These are phyloP conservation scores for Arabidopsis arenosa DNA, from an alignment of 345 rosid genomes.

Conservation along the genomic window DNA sequence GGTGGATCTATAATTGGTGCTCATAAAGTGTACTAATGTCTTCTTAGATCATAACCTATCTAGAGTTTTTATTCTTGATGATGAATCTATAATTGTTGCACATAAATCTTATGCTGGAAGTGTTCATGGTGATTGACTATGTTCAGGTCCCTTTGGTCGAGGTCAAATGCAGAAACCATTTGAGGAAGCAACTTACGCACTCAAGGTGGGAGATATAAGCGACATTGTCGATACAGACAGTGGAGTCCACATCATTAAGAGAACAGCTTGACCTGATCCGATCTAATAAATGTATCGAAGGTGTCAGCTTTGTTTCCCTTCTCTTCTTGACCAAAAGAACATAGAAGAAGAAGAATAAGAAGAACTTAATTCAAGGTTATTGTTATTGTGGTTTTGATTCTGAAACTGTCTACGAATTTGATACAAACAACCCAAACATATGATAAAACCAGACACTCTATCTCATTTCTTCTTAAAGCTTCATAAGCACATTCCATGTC, in stretches of 20 bases:
- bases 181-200: constrained; percentile 80
- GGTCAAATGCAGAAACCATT: constrained; percentile 99
- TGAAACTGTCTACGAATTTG: constrained; percentile 31
- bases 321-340: constrained; percentile 28
- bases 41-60: neutral
- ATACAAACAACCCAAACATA: constrained; percentile 24
- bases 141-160: constrained; percentile 77
- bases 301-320: constrained; percentile 2
- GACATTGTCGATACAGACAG: constrained; percentile 92
- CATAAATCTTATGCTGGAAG: neutral
- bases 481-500: constrained; percentile 6
- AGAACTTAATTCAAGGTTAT: neutral
- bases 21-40: neutral
- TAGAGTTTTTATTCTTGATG: constrained; percentile 6
- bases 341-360: constrained; percentile 18
- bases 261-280: constrained; percentile 60
- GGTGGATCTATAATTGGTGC: neutral
- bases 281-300: constrained; percentile 16
- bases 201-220: constrained; percentile 87
- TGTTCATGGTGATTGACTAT: constrained; percentile 7
- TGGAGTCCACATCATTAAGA: constrained; percentile 87
- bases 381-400: constrained; percentile 33
- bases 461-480: constrained; percentile 22
- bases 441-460: constrained; percentile 15
- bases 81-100: neutral